Conservation (phyloP, 2,329 filamentous ascomycete genomes). For the Elsinoe necatrix region DNA sequence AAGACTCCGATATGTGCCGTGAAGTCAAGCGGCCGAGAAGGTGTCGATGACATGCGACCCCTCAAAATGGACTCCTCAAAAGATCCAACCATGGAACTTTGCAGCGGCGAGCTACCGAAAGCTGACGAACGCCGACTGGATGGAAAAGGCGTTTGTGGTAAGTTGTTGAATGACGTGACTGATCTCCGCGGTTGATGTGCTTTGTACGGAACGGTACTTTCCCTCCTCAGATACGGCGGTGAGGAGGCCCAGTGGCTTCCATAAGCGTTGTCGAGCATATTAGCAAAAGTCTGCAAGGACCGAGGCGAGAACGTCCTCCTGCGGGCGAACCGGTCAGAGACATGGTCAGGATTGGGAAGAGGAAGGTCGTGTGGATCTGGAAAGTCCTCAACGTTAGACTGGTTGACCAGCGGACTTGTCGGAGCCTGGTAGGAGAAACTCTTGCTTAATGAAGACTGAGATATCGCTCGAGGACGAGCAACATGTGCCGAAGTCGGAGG, state of each 20-base stretch:
- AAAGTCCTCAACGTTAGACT: slow-evolving; percentile 72
- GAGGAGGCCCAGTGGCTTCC: slow-evolving; percentile 16
- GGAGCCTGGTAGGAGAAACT: slow-evolving; percentile 80
- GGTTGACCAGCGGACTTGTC: slow-evolving; percentile 85
- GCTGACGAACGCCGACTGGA: slow-evolving; percentile 60
- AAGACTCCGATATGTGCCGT: slow-evolving; percentile 91
- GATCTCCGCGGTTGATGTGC: slow-evolving; percentile 72
- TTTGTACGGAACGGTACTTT: slow-evolving; percentile 59
- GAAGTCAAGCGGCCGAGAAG: slow-evolving; percentile 86
- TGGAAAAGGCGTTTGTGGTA: slow-evolving; percentile 39
- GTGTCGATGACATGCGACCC: slow-evolving; percentile 92
- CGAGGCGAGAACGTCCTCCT: slow-evolving; percentile 65
- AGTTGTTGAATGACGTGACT: slow-evolving; percentile 50
- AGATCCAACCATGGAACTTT: slow-evolving; percentile 93
- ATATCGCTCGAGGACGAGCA: slow-evolving; percentile 34
- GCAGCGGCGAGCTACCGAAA: slow-evolving; percentile 66
- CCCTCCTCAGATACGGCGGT: slow-evolving; percentile 46
- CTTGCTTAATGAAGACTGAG: slow-evolving; percentile 60
- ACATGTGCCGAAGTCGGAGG: slow-evolving; percentile 33
- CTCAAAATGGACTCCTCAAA: slow-evolving; percentile 95
- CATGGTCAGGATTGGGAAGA: slow-evolving; percentile 26
- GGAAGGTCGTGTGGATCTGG: slow-evolving; percentile 43
- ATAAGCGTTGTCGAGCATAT: neutral
- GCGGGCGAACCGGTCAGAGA: slow-evolving; percentile 28
- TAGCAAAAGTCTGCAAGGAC: slow-evolving; percentile 43